Base-by-base conservation (phyloP, 2,329 filamentous ascomycete species). In the Ceratocystis lukuohia region DNA sequence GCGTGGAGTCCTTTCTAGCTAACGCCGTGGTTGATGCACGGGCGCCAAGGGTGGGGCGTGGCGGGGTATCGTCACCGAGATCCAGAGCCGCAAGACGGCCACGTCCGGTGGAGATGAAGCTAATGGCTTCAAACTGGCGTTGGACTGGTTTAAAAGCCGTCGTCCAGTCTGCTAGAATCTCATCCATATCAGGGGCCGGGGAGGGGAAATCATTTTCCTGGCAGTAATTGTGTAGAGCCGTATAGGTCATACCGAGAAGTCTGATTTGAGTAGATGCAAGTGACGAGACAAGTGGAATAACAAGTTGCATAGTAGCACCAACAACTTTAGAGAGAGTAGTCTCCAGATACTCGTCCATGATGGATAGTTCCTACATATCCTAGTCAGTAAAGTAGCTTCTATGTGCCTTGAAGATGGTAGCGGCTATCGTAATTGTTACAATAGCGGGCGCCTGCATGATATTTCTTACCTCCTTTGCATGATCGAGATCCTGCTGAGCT, bases 201-300 rank as follows among this genome's bases (percentile, higher is more conserved):
- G 86, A 87, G 0, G 87, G 87, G 71, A 91, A 87, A 4, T 82
- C 79, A 70, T 85, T 80, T 37, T 87, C 82, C 70, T 85, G 80
- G 70, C 87, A 90, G 74, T 88, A 94, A 66, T 82, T 84, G 73
- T 91, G 85, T 5, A 93, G 77, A 3, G 85, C 80, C 0, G 89
- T 94, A 75, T 94, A 94, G 70, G 90, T 85, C 69, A 91, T 80
- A 0, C 85, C 89, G 4, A 94, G 82, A 64, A 94, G 78, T 61
- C 85, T 83, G 73, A 91, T 91, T 74, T 93, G 89, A 33, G 91
- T 85, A 72, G 88, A 80, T 57, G 93, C 84, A 71, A 92, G 87
- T 45, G 82, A 81, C 50, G 82, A 80, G 10, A 92, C 80, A 22
- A 95, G 78, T 64, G 85, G 84, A 33, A 89, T 88, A 12, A 93